phyloP scores from a whole-genome alignment of 306 rosid species.

The Comarum palustre region DNA sequence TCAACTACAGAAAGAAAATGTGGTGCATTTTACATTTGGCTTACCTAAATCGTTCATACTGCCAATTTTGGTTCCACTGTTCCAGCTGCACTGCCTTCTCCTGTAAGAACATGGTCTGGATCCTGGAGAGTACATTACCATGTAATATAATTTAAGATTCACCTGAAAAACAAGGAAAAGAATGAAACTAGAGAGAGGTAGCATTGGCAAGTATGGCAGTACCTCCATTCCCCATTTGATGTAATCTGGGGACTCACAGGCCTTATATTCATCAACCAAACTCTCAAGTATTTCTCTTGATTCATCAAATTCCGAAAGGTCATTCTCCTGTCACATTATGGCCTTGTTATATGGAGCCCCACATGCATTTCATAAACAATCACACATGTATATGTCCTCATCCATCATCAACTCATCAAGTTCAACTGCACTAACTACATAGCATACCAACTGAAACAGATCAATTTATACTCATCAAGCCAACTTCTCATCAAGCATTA shows the following conservation, averaged over 20 bases:
- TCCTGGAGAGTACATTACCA: constrained; percentile 53
- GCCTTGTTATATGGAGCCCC: constrained; percentile 26
- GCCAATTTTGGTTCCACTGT: constrained; percentile 64
- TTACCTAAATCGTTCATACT: constrained; percentile 46
- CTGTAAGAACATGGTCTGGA: constrained; percentile 66
- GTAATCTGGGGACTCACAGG: constrained; percentile 98
- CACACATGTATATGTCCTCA: constrained; percentile 14
- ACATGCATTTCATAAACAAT: constrained; percentile 20
- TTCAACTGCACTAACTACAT: neutral
- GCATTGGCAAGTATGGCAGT: constrained; percentile 27
- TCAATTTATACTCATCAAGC: neutral
- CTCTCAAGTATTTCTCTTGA: constrained; percentile 93
- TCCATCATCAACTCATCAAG: constrained; percentile 4
- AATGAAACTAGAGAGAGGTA: neutral
- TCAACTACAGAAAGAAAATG: neutral
- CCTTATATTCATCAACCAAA: constrained; percentile 95
- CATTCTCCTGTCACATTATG: constrained; percentile 75
- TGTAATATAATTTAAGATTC: constrained; percentile 13
- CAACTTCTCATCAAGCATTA: neutral
- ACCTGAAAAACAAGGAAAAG: neutral
- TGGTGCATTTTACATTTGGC: constrained; percentile 17
- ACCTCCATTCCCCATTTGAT: constrained; percentile 99
- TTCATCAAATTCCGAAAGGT: constrained; percentile 98
- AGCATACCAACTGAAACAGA: neutral
- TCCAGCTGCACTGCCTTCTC: constrained; percentile 82